A percentile compares a stretch with the other conserved stretches of the same genome.
Conservation (phyloP, 768 basidiomycete genomes). For the Collybia nuda region DNA sequence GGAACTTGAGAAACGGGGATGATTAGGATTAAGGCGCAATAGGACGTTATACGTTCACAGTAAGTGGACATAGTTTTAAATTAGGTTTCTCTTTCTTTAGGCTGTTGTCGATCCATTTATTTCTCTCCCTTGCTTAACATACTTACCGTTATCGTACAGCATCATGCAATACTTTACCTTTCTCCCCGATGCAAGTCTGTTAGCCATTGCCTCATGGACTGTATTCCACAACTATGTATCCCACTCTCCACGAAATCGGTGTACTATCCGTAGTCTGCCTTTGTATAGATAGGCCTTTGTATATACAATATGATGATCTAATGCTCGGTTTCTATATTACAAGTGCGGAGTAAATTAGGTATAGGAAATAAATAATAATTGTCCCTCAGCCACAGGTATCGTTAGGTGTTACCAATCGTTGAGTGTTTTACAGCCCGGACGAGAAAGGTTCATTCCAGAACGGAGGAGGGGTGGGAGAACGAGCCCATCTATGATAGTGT, state of each 20-base stretch:
- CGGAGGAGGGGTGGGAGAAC: constrained; percentile 85
- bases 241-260: constrained; percentile 12
- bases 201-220: constrained; percentile 9
- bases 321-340: constrained; percentile 4
- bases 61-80: constrained; percentile 11
- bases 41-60: constrained; percentile 11
- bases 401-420: constrained; percentile 62
- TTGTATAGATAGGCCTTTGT: neutral
- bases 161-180: constrained; percentile 2
- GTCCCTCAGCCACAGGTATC: neutral
- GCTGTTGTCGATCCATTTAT: too few species aligned
- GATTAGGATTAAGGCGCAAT: constrained; percentile 16
- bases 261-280: neutral
- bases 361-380: constrained; percentile 4
- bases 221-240: constrained; percentile 13
- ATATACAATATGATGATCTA: constrained; percentile 17
- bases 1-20: constrained; percentile 7
- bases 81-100: neutral
- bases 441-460: constrained; percentile 78
- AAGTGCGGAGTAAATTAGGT: constrained; percentile 5
- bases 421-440: constrained; percentile 65
- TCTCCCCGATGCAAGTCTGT: neutral
- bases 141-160: constrained; percentile 11
- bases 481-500: constrained; percentile 84
- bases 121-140: constrained; percentile 5